phyloP scores from a whole-genome alignment of 2,329 filamentous ascomycete genomes.

The Trichoderma polysporum region DNA sequence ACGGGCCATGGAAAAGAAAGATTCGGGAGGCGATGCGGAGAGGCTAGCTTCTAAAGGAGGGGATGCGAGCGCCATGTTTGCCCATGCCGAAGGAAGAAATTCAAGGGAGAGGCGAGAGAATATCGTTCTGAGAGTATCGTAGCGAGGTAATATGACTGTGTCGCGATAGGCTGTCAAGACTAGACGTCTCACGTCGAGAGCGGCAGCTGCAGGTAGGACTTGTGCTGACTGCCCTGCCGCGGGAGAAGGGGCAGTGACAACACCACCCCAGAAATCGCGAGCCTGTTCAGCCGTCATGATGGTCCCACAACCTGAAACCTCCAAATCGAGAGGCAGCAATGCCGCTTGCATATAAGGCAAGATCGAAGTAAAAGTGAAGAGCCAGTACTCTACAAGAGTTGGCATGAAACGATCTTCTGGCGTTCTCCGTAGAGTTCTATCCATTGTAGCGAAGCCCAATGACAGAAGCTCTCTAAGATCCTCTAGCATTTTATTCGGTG shows the following conservation, averaged over 20 bases:
- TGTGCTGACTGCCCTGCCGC: conserved; percentile 30
- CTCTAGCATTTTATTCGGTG: conserved; percentile 69
- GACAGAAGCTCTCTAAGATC: conserved; percentile 72
- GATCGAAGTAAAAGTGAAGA: conserved; percentile 86
- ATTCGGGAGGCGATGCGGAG: conserved; percentile 53
- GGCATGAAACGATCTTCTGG: conserved; percentile 88
- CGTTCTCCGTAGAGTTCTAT: conserved; percentile 75
- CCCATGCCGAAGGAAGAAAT: conserved; percentile 59
- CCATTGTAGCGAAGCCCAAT: conserved; percentile 83
- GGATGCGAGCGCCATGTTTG: conserved; percentile 53
- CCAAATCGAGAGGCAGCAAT: conserved; percentile 87
- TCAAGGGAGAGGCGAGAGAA: conserved; percentile 89
- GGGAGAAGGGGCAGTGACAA: conserved; percentile 47
- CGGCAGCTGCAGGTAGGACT: conserved; percentile 49
- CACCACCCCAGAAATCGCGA: conserved; percentile 84
- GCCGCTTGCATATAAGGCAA: conserved; percentile 94
- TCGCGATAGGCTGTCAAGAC: conserved; percentile 88
- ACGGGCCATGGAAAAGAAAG: conserved; percentile 48
- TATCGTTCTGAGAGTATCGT: conserved; percentile 83
- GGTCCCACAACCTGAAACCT: conserved; percentile 81
- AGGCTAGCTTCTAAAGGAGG: conserved; percentile 52
- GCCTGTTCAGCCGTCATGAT: conserved; percentile 78
- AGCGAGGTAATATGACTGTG: conserved; percentile 80
- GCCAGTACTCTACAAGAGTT: conserved; percentile 89
- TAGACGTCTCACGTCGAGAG: conserved; percentile 83